Evolutionary conservation across 1,284 basidiomycete genomes (phyloP).

Genomic region (Irpex rosettiformis): DNA sequence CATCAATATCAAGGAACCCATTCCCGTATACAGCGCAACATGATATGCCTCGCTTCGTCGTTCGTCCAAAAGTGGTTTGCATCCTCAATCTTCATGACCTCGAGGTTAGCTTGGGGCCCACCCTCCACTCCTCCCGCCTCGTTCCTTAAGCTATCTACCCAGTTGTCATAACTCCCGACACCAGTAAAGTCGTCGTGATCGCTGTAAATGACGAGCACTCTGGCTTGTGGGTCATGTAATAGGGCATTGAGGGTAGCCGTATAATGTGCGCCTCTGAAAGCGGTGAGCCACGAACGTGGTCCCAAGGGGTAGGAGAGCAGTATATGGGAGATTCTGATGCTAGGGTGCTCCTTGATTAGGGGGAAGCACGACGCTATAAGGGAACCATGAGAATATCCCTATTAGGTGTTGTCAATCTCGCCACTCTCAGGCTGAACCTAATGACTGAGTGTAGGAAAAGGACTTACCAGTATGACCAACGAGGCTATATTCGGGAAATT

Average conservation of each 20-base stretch:
- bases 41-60: constrained; percentile 9
- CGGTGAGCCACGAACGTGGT: constrained; percentile 62
- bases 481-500: constrained; percentile 40
- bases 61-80: constrained; percentile 48
- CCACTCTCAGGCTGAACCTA: background rate
- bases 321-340: constrained; percentile 56
- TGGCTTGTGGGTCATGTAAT: constrained; percentile 37
- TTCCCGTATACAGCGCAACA: constrained; percentile 16
- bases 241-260: constrained; percentile 46
- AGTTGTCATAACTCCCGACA: constrained; percentile 47
- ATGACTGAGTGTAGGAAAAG: background rate
- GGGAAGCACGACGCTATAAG: constrained; percentile 67
- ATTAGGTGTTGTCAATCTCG: background rate
- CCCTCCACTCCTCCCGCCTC: constrained; percentile 17
- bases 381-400: constrained; percentile 83
- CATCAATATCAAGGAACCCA: constrained; percentile 23
- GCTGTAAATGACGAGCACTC: constrained; percentile 65
- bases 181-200: constrained; percentile 73
- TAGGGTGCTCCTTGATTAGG: constrained; percentile 33
- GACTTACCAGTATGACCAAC: constrained; percentile 52
- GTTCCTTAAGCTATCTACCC: constrained; percentile 41
- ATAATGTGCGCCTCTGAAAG: constrained; percentile 60
- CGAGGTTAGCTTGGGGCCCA: constrained; percentile 17
- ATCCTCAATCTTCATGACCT: constrained; percentile 32
- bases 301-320: constrained; percentile 77